A percentile compares a stretch with the other conserved stretches of the same genome.
Evolutionary conservation across 306 rosid species (phyloP).

Genomic region (Rubus idaeus): DNA sequence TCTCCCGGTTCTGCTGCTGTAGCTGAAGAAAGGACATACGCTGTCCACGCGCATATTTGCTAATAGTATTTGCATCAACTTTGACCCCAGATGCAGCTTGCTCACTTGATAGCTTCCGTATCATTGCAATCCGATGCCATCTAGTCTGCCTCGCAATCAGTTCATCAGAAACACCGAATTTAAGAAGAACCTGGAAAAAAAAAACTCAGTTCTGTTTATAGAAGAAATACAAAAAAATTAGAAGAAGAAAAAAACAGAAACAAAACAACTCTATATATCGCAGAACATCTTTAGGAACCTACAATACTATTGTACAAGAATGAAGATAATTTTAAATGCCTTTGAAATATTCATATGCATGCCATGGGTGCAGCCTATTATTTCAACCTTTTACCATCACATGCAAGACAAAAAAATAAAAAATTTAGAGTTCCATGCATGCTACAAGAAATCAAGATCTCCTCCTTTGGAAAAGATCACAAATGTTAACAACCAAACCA

Average conservation of each 20-base stretch:
- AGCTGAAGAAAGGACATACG: conserved; percentile 97
- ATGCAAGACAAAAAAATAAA: neutral
- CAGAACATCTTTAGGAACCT: neutral
- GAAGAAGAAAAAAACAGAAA: conserved; percentile 24
- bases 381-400: neutral
- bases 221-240: neutral
- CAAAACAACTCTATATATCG: neutral
- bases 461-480: neutral
- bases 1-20: conserved; percentile 97
- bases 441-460: too few species aligned
- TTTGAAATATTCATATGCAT: neutral
- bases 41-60: conserved; percentile 98
- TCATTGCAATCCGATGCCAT: conserved; percentile 99
- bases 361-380: neutral
- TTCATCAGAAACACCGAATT: conserved; percentile 90
- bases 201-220: neutral
- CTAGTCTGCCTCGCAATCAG: conserved; percentile 84
- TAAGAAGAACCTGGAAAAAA: conserved; percentile 76
- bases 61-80: conserved; percentile 92
- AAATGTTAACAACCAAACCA: neutral
- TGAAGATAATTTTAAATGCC: neutral
- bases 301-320: neutral
- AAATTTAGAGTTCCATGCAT: too few species aligned
- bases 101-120: conserved; percentile 97
- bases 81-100: conserved; percentile 96